Percentiles rank a stretch among this genome's conserved stretches.
These are phyloP conservation scores for Conticribra guillardii DNA, from an alignment of 108 stramenopile species.

Conservation along the genomic window DNA sequence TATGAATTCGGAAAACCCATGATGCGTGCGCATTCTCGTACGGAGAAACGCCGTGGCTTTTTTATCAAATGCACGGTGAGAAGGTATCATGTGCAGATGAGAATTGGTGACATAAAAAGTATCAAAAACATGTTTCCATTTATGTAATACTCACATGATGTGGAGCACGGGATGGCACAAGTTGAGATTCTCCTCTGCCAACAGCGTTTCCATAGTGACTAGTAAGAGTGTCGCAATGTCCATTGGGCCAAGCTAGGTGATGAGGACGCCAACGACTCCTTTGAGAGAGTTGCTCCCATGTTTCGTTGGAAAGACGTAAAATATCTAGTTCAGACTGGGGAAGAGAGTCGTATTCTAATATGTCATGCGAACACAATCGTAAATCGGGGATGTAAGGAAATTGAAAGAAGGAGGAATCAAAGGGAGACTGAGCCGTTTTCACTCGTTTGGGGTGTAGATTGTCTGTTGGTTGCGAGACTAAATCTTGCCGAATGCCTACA, in stretches of 20 bases:
- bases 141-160: conserved; percentile 3
- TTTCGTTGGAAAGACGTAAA: conserved; percentile 50
- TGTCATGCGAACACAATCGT: conserved; percentile 57
- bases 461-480: conserved; percentile 7
- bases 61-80: background rate
- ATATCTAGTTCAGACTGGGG: conserved; percentile 52
- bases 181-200: conserved; percentile 72
- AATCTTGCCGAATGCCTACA: conserved; percentile 65
- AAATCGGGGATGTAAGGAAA: conserved; percentile 85
- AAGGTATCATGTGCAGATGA: background rate
- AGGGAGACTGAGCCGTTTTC: conserved; percentile 6
- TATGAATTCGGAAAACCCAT: conserved; percentile 82
- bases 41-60: conserved; percentile 68
- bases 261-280: conserved; percentile 61
- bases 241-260: conserved; percentile 75
- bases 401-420: conserved; percentile 41
- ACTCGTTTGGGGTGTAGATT: background rate
- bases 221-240: conserved; percentile 63
- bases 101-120: too few relatives aligned
- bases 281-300: conserved; percentile 55
- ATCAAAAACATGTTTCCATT: background rate
- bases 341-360: conserved; percentile 67
- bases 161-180: conserved; percentile 64
- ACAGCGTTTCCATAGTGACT: conserved; percentile 82
- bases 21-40: conserved; percentile 72